These are phyloP conservation scores for Pyracantha coccinea DNA, from an alignment of 331 rosid species.

Conservation along the genomic window DNA sequence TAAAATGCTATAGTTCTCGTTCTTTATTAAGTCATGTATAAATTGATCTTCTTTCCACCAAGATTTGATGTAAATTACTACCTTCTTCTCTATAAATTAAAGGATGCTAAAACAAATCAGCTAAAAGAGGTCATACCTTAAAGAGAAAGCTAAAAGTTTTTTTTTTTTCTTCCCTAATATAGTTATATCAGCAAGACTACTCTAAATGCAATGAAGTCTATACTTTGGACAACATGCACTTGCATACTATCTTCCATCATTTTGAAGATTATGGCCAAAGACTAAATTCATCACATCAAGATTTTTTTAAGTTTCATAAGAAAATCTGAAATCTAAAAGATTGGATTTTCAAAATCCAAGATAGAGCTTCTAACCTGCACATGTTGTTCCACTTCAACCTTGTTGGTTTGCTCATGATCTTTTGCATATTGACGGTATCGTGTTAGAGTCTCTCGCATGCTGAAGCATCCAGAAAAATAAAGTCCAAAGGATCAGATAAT, in stretches of 20 bases:
- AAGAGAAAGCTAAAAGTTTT: background rate
- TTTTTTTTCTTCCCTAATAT: too few relatives aligned
- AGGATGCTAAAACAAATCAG: background rate
- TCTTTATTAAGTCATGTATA: background rate
- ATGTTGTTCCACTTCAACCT: constrained; percentile 19
- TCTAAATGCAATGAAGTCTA: too few relatives aligned
- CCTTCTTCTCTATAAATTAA: background rate
- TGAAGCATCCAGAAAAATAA: constrained; percentile 18
- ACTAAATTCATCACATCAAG: too few relatives aligned
- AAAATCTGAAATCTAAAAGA: background rate
- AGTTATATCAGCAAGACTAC: too few relatives aligned
- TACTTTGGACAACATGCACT: too few relatives aligned
- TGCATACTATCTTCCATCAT: too few relatives aligned
- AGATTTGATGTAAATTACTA: background rate
- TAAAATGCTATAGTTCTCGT: background rate
- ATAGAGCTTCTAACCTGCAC: constrained; percentile 33
- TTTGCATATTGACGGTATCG: constrained; percentile 22
- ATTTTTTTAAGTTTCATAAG: background rate
- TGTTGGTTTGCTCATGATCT: constrained; percentile 4
- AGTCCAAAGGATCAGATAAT: background rate
- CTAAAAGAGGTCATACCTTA: background rate
- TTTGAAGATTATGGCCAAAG: too few relatives aligned
- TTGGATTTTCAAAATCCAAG: background rate
- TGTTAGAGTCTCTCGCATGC: constrained; percentile 31
- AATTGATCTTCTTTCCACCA: background rate